phyloP scores from a whole-genome alignment of 208 protist genomes.

The Angomonas ambiguus region DNA sequence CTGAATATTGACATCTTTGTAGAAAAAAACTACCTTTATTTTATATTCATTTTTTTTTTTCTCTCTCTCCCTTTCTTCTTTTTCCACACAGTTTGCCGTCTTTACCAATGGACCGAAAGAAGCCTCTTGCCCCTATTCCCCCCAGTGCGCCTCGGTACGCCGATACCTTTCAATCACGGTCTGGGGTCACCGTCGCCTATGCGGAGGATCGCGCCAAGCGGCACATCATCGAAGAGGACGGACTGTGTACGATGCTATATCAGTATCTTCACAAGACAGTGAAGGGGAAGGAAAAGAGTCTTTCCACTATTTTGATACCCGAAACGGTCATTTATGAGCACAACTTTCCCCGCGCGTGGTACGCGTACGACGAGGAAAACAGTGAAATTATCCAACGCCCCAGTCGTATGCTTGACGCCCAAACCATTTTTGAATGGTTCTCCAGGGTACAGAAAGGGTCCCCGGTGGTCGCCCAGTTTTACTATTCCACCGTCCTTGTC shows the following conservation, averaged over 20 bases:
- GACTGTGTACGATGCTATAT: conserved; percentile 73
- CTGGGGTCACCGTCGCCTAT: conserved; percentile 65
- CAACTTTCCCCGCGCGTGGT: conserved; percentile 92
- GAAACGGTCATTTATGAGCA: conserved; percentile 92
- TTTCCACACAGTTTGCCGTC: background rate
- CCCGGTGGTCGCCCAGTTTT: conserved; percentile 86
- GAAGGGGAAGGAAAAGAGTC: conserved; percentile 65
- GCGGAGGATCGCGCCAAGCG: conserved; percentile 69
- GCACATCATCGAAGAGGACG: conserved; percentile 83
- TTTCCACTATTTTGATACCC: conserved; percentile 59
- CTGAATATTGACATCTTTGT: no score
- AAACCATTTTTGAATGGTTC: conserved; percentile 80
- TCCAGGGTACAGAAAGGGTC: conserved; percentile 28
- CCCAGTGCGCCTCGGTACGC: conserved; percentile 42
- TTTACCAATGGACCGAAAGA: conserved; percentile 3
- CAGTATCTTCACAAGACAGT: conserved; percentile 83
- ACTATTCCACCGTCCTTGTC: conserved; percentile 48
- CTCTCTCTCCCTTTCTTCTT: conserved; percentile 1
- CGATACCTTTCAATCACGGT: conserved; percentile 43
- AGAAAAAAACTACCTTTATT: background rate
- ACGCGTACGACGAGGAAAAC: conserved; percentile 80
- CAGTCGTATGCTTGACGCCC: conserved; percentile 79
- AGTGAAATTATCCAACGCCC: conserved; percentile 77
- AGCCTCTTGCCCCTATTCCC: conserved; percentile 19
- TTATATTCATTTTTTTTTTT: conserved; percentile 16